Conservation (phyloP, 1,284 basidiomycete genomes). For the Ustilago xerochloae region DNA sequence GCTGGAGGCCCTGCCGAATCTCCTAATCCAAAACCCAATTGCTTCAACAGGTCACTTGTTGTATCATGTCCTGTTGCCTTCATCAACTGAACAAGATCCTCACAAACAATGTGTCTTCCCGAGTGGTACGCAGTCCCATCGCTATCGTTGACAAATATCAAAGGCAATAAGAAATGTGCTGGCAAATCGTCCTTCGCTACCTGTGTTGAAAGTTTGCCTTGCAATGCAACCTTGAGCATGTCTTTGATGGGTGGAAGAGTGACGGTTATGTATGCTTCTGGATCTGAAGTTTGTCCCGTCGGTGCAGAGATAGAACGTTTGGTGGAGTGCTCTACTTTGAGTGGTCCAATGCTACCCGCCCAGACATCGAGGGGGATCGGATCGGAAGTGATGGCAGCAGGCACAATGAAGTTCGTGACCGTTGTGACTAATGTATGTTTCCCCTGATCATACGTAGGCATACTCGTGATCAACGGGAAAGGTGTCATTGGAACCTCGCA, state of each 20-base stretch:
- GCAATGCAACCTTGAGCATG: conserved; percentile 32
- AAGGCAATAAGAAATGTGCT: conserved; percentile 51
- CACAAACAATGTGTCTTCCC: conserved; percentile 53
- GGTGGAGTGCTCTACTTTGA: conserved; percentile 23
- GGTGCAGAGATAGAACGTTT: conserved; percentile 12
- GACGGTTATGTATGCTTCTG: conserved; percentile 49
- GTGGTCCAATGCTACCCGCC: conserved; percentile 86
- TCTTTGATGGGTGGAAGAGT: conserved; percentile 45
- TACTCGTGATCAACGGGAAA: conserved; percentile 84
- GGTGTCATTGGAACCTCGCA: conserved; percentile 74
- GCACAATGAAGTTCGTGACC: conserved; percentile 69
- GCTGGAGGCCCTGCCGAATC: conserved; percentile 35
- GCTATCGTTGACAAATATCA: conserved; percentile 62
- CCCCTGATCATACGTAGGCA: conserved; percentile 79
- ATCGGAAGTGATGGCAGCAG: conserved; percentile 70
- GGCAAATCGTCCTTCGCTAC: background rate
- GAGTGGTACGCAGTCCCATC: conserved; percentile 64
- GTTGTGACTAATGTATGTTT: conserved; percentile 82
- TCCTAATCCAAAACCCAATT: conserved; percentile 53
- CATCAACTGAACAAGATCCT: conserved; percentile 57
- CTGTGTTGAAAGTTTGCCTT: background rate
- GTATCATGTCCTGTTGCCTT: conserved; percentile 52
- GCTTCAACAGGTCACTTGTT: conserved; percentile 47
- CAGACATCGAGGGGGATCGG: conserved; percentile 81
- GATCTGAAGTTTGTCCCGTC: conserved; percentile 10